Conservation (phyloP, 2,329 filamentous ascomycete species). For the Fusarium sp. region DNA sequence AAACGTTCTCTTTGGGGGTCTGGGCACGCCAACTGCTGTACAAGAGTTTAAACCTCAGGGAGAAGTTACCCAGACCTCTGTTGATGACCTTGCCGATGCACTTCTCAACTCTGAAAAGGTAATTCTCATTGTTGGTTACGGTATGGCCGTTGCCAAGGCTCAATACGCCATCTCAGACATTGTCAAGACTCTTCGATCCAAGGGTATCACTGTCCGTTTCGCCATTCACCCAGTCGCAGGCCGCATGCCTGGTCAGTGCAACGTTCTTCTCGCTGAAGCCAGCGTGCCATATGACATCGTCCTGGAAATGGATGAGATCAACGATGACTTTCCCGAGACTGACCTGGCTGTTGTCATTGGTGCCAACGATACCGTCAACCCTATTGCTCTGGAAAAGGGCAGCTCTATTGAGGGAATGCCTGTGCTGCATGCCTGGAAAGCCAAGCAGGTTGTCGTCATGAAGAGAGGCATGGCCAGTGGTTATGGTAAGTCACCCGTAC, state of each 20-base stretch:
- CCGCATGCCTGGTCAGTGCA: constrained; percentile 93
- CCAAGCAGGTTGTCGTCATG: constrained; percentile 92
- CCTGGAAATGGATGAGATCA: constrained; percentile 95
- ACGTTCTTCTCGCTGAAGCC: constrained; percentile 88
- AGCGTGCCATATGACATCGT: constrained; percentile 92
- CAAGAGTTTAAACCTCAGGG: constrained; percentile 80
- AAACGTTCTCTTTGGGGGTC: constrained; percentile 88
- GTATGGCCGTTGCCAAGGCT: constrained; percentile 93
- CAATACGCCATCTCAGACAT: constrained; percentile 92
- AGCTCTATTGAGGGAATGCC: constrained; percentile 92
- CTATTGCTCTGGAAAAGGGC: constrained; percentile 84
- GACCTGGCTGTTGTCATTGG: constrained; percentile 90
- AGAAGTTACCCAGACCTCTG: constrained; percentile 77
- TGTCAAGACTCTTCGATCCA: constrained; percentile 74
- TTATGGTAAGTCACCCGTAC: constrained; percentile 67
- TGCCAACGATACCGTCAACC: constrained; percentile 93
- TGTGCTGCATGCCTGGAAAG: constrained; percentile 92
- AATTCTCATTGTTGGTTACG: constrained; percentile 91
- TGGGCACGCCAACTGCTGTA: constrained; percentile 68
- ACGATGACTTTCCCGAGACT: constrained; percentile 87
- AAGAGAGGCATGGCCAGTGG: constrained; percentile 90
- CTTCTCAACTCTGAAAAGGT: constrained; percentile 82
- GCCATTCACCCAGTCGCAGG: constrained; percentile 92
- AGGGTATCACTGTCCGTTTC: constrained; percentile 84
- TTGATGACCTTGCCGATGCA: constrained; percentile 83